Conservation (phyloP, 768 basidiomycete genomes). For the Lentinula detonsa region DNA sequence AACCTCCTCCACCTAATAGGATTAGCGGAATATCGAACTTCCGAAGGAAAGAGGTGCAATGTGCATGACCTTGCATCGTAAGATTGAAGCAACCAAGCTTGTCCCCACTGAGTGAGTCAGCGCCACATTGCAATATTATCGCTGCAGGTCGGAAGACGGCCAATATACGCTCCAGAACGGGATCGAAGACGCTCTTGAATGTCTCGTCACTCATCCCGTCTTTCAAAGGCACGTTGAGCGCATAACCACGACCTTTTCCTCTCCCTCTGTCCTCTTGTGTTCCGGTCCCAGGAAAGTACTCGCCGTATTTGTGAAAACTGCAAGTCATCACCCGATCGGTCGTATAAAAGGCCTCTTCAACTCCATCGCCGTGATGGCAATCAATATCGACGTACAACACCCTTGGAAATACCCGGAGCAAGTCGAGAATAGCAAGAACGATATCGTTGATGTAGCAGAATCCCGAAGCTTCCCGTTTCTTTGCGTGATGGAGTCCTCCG, state of each 20-base stretch:
- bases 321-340: constrained; percentile 97
- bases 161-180: constrained; percentile 79
- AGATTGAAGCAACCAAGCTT: constrained; percentile 96
- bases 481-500: constrained; percentile 98
- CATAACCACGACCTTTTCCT: constrained; percentile 79
- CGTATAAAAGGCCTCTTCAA: constrained; percentile 98
- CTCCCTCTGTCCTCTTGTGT: constrained; percentile 82
- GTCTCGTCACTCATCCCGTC: constrained; percentile 93
- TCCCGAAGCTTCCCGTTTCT: constrained; percentile 95
- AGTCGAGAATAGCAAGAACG: constrained; percentile 89
- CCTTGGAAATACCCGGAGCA: constrained; percentile 77
- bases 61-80: constrained; percentile 91
- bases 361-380: constrained; percentile 97
- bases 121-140: constrained; percentile 91
- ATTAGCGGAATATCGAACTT: constrained; percentile 82
- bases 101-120: constrained; percentile 92
- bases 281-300: constrained; percentile 83
- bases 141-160: constrained; percentile 86
- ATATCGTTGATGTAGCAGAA: constrained; percentile 99
- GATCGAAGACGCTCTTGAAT: constrained; percentile 86
- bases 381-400: constrained; percentile 98
- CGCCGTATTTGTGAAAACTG: constrained; percentile 96
- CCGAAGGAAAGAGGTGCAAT: constrained; percentile 84
- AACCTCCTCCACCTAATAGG: constrained; percentile 92
- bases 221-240: constrained; percentile 89